Evolutionary conservation across 305 asterid genomes (phyloP).

Genomic region (Coffea humblotiana): DNA sequence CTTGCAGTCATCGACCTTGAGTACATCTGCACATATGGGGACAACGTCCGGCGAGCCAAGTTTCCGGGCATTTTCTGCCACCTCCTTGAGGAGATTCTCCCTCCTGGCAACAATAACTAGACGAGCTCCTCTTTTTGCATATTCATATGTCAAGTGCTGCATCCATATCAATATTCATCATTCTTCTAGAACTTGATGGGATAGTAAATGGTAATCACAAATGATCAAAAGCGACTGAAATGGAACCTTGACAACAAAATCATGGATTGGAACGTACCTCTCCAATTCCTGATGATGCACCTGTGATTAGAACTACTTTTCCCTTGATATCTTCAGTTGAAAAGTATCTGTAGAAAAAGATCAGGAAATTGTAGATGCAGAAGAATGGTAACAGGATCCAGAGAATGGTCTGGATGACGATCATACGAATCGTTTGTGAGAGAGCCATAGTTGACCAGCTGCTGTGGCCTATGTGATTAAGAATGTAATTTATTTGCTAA

Average conservation of each 20-base stretch:
- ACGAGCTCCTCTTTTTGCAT: constrained; percentile 30
- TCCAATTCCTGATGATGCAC: constrained; percentile 13
- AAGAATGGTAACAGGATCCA: constrained; percentile 21
- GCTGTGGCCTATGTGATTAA: neutral
- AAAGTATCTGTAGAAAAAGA: constrained; percentile 3
- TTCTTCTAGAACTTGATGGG: neutral
- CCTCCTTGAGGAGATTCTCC: constrained; percentile 12
- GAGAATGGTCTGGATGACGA: neutral
- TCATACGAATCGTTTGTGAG: neutral
- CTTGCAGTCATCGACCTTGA: constrained; percentile 26
- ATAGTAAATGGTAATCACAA: neutral
- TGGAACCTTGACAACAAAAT: neutral
- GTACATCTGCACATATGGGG: constrained; percentile 21
- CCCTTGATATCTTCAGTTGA: constrained; percentile 18
- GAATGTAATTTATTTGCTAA: too few species aligned
- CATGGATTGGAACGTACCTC: constrained; percentile 13
- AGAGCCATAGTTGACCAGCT: neutral
- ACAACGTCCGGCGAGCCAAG: constrained; percentile 25
- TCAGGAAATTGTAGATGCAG: constrained; percentile 11
- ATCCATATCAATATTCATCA: too few species aligned
- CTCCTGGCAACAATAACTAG: constrained; percentile 24
- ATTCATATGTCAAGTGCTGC: constrained; percentile 32
- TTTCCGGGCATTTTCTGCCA: constrained; percentile 22
- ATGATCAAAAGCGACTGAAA: neutral
- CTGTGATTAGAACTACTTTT: constrained; percentile 23